Base-by-base conservation (phyloP, 495 filamentous ascomycete genomes). In the Penicillium atrosanguineum region DNA sequence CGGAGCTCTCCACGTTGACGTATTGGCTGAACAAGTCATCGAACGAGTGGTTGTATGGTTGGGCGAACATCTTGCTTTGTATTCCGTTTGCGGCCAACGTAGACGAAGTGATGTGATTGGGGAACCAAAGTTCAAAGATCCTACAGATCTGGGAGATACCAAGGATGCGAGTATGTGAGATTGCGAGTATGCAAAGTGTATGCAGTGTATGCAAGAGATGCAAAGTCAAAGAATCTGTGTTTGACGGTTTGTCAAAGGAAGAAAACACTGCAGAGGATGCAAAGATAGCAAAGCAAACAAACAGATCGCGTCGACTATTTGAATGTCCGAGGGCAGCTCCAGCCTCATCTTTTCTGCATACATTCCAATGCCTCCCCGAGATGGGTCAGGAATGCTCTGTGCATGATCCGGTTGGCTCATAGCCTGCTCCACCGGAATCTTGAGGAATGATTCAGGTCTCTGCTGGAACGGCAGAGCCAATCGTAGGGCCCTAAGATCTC, bases 11-110 rank as follows among this genome's bases (percentile, higher is more conserved):
- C 64, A 74, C 69, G 52, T 78, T 75, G 65, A 79, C 72, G 60
- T 73, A 78, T 67, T 80, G 74, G 60, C 74, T 77, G 65, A 80
- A 79, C 57, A 80, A 59, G 59, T 77, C 74, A 66, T 75, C 76
- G 68, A 73, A 76, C 19, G 75, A 77, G 60, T 81, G 74, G 55
- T 80, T 76, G 39, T 72, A 73, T 41, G 60, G 63, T 64, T 79
- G 74, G 51, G 73, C 68, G 61, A 76, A 72, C 73, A 74, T 78
- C 50, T 69, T 77, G 68, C 53, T 56, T 70, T 66, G 65, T 64
- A 64, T 65, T 74, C 72, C 75, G 75, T 76, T 78, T 76, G 69
- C 72, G 68, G 75, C 60, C 56, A 67, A 59, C 55, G 50, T 26
- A 55, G 56, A 56, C 63, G 51, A 58, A 34, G 11, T 34, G 31